These are phyloP conservation scores for Hypericum perforatum DNA, from an alignment of 345 rosid species.

Conservation along the genomic window DNA sequence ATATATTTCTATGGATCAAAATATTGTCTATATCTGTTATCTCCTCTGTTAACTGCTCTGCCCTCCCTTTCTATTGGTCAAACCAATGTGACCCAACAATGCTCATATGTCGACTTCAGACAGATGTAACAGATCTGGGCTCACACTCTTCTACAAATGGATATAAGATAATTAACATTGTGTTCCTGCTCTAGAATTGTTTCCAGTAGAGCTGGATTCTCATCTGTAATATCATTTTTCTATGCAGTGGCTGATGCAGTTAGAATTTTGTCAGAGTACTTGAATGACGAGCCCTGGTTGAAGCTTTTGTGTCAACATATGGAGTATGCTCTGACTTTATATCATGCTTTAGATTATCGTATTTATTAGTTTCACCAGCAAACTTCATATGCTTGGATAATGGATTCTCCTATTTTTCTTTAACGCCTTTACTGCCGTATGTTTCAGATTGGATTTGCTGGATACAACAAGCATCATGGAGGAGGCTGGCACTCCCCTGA, in stretches of 20 bases:
- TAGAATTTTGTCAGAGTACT: slow-evolving; percentile 62
- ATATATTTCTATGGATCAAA: too few species aligned
- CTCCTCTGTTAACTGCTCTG: too few species aligned
- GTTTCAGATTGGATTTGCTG: slow-evolving; percentile 41
- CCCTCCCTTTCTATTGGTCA: too few species aligned
- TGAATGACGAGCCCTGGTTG: slow-evolving; percentile 78
- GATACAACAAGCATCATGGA: slow-evolving; percentile 28
- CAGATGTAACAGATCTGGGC: too few species aligned
- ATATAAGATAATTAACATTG: too few species aligned
- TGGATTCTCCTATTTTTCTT: not conserved
- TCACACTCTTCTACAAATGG: too few species aligned
- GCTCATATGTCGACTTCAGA: too few species aligned
- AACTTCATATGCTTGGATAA: not conserved
- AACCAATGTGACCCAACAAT: too few species aligned
- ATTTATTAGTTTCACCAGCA: not conserved
- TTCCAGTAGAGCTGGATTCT: not conserved
- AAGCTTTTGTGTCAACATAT: slow-evolving; percentile 51
- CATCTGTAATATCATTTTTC: not conserved
- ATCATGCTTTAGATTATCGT: not conserved
- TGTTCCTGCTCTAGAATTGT: slow-evolving; percentile 10
- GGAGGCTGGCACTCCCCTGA: slow-evolving; percentile 20
- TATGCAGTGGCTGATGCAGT: slow-evolving; percentile 61
- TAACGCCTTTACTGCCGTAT: not conserved
- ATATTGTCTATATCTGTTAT: too few species aligned
- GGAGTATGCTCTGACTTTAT: slow-evolving; percentile 31